Evolutionary conservation across 2,329 filamentous ascomycete species (phyloP), one percentile per base, ranked within the genome.

Genomic region (Aspergillus udagawae): DNA sequence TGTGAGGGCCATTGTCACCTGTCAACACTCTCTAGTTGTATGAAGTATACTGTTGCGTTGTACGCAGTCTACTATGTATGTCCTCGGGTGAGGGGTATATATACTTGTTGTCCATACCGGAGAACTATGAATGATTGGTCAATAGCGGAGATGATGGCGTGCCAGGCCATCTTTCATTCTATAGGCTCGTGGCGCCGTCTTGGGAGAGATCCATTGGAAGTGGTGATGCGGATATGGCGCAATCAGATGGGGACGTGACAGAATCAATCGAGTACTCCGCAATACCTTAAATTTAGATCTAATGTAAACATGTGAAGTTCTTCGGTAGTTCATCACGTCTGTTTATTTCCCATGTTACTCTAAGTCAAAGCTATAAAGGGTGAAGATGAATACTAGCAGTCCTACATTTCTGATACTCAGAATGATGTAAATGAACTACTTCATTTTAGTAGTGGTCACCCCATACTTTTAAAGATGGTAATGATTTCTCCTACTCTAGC

Each of bases 141-240:
- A 67, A 55, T 20, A 58, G 66, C 64, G 63, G 66, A 58, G 51
- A 50, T 29, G 59, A 71, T 71, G 66, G 67, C 69, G 69, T 71
- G 69, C 67, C 63, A 62, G 59, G 27, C 49, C 41, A 51, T 53
- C 51, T 28, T 55, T 51, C 6, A 35, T 44, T 28, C 6, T n/a
- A n/a, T n/a, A 52, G 29, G 63, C 59, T 29, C 49, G 42, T 10
- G 21, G 28, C 42, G 38, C 42, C 54, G 52, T 55, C 21, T 35
- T n/a, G 38, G 20, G 23, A 17, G 4, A 28, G 48, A 52, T 17
- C 28, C 1, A 14, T 14, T 25, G 58, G 55, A 57, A 57, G 60
- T 53, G 59, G 53, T 35, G 27, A 49, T 38, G 52, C 49, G 21
- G 61, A 71, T 70, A 38, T 38, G 67, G 68, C 69, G 69, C 67